Base-by-base conservation (phyloP, 495 filamentous ascomycete genomes). In the Chaetomium cochliodes region DNA sequence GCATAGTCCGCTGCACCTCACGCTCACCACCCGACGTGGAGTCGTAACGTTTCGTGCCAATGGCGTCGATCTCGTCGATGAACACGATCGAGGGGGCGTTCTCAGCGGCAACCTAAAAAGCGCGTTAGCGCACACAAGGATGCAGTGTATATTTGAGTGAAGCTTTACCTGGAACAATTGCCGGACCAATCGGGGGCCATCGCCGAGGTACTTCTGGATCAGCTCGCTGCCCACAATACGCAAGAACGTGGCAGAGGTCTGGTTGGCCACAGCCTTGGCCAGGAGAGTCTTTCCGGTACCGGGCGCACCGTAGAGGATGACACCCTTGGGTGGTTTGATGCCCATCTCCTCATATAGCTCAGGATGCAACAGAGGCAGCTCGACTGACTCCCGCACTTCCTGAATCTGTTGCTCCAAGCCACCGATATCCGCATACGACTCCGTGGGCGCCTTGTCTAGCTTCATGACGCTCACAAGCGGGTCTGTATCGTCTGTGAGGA, bases 321-420 rank as follows among this genome's bases (percentile, higher is more conserved):
- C 94, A 83, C 94, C 94, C 84, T 99, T 99, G 41, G 94, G 94
- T 28, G 94, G 93, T 78, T 98, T 99, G 84, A 99, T 98, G 73
- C 94, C 94, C 94, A 99, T 99, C 80, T 99, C 94, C 78, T 99
- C 94, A 77, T 99, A 99, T 16, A 99, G 82, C 78, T 99, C 94
- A 0, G 94, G 94, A 73, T 99, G 94, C 65, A 99, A 85, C 56
- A 99, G 83, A 11, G 94, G 94, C 62, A 99, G 80, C 79, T 99
- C 94, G 62, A 99, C 94, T 13, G 94, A 92, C 77, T 99, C 94
- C 64, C 94, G 85, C 37, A 99, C 94, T 76, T 99, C 94, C 74
- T 99, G 94, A 64, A 99, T 98, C 77, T 99, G 94, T 33, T 84
- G 76, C 74, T 99, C 94, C 64, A 98, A 74, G 71, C 94, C 94